Percentiles rank a stretch among this genome's conserved stretches.
These are phyloP conservation scores for Amanita inopinata DNA, from an alignment of 768 basidiomycete species.

Conservation along the genomic window DNA sequence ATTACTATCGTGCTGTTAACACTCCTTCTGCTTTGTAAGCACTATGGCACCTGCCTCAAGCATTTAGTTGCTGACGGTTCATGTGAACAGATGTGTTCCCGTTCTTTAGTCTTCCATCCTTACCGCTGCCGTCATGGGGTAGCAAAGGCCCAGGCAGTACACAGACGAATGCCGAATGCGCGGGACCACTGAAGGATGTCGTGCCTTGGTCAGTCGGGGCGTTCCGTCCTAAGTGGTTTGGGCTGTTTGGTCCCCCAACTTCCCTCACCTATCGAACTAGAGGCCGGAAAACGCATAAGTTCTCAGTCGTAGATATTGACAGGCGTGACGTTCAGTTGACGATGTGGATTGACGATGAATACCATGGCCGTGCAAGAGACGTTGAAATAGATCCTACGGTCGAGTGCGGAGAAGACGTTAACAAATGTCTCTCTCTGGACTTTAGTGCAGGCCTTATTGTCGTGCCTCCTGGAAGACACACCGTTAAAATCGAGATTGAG, in stretches of 20 bases:
- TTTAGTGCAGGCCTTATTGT: background rate
- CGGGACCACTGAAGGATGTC: background rate
- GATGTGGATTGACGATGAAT: constrained; percentile 9
- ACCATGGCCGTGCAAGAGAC: background rate
- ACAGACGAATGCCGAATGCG: background rate
- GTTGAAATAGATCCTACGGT: constrained; percentile 2
- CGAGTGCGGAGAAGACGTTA: constrained; percentile 4
- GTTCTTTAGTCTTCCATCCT: background rate
- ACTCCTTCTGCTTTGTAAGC: background rate
- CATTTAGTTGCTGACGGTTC: background rate
- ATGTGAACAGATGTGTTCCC: background rate
- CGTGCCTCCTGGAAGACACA: constrained; percentile 2
- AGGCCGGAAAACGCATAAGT: background rate
- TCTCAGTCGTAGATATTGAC: constrained; percentile 8
- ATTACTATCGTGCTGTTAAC: background rate
- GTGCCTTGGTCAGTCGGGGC: background rate
- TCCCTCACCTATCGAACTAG: constrained; percentile 1
- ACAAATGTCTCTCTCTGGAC: background rate
- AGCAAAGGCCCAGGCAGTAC: background rate
- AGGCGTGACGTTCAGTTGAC: constrained; percentile 4
- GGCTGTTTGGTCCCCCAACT: constrained; percentile 1
- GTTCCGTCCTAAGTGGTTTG: constrained; percentile 5
- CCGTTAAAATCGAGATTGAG: constrained; percentile 1
- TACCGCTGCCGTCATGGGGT: background rate
- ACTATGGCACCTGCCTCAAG: too few species aligned